Evolutionary conservation across 331 rosid species (phyloP), one percentile per base, ranked within the genome.

Genomic region (Quercus phellos): DNA sequence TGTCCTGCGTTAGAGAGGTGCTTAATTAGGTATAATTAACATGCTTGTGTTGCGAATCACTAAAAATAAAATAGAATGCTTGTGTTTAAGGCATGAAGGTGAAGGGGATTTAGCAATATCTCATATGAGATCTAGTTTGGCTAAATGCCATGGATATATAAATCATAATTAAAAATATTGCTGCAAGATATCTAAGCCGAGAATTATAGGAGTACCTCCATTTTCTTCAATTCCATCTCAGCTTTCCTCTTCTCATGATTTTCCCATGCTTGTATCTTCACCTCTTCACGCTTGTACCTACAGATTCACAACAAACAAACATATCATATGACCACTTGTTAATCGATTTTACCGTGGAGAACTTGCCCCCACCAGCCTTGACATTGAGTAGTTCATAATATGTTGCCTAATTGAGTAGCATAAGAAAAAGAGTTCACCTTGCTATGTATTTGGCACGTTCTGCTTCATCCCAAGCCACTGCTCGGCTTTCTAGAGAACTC

Each of bases 381-480:
- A 70, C 29, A 70, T 46, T 5, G 76, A 46, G 70, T 75, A 76
- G 29, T 46, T 8, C 46, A 38, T 0, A 0, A 66, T 59, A 77
- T 64, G 70, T 38, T 51, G 51, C 69, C 79, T 29, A 17, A 81
- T 54, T 24, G 24, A 51, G 34, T 51, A 27, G 30, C 18, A 54
- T 42, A 18, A 66, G 7, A 80, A 78, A 74, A 63, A 77, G 58
- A 60, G 51, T 21, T 66, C 81, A 95, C 99, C 97, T 91, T 71
- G 99, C 98, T 88, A 70, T 89, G 77, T 88, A 92, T 73, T 91
- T 95, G 59, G 99, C 93, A 22, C 93, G 90, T 79, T 95, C 98
- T 46, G 99, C 99, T 58, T 95, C 98, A 74, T 95, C 94, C 99
- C 99, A 95, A 69, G 97, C 98, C 84, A 89, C 77, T 67, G 98